Percentiles rank a stretch among this genome's conserved stretches.
Conservation (phyloP, 2,329 filamentous ascomycete species). For the Akanthomyces lecanii region DNA sequence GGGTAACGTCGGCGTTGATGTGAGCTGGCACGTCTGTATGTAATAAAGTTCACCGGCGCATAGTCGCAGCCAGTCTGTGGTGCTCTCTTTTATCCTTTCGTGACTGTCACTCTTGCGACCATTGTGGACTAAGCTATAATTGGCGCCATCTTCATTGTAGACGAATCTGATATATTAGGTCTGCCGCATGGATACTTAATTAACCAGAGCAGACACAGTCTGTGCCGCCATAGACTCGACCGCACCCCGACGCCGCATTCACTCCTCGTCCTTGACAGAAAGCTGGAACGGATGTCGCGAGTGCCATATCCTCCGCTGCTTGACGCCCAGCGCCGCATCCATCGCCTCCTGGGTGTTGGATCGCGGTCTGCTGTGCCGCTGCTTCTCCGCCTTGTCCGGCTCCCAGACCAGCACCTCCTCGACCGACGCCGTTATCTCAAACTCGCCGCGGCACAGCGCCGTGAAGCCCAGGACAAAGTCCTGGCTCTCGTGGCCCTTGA, state of each 20-base stretch:
- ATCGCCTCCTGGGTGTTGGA: conserved; percentile 54
- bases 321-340: conserved; percentile 54
- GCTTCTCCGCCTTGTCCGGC: conserved; percentile 28
- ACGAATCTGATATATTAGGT: not conserved
- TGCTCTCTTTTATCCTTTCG: too few species aligned
- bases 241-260: not conserved
- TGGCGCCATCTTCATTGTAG: not conserved
- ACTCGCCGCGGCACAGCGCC: conserved; percentile 73
- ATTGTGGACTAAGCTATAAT: not conserved
- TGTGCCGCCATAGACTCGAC: not conserved
- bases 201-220: not conserved
- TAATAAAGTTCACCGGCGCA: too few species aligned
- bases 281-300: conserved; percentile 54
- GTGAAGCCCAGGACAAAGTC: conserved; percentile 67
- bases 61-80: too few species aligned
- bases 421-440: conserved; percentile 74
- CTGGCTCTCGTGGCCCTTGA: conserved; percentile 55
- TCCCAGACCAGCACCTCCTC: conserved; percentile 68
- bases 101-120: not conserved
- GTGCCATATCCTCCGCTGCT: conserved; percentile 63
- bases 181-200: not conserved
- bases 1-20: too few species aligned
- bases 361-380: conserved; percentile 32
- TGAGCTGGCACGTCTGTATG: too few species aligned
- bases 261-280: conserved; percentile 44